Evolutionary conservation across 2,329 filamentous ascomycete genomes (phyloP).

Genomic region (Alternaria alternata): DNA sequence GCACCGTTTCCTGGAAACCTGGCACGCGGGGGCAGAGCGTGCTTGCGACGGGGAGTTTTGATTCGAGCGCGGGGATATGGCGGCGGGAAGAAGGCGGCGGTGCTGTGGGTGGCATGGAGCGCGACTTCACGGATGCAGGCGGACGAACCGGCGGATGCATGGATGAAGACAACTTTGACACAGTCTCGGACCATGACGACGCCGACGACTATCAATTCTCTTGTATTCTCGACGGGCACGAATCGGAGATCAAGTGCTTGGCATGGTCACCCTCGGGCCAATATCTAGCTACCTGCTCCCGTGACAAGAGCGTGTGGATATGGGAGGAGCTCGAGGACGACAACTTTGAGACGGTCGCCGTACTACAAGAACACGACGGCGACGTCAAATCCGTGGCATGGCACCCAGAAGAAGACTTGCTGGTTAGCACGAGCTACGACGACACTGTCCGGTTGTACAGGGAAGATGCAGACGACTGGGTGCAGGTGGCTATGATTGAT

Average conservation of each 20-base stretch:
- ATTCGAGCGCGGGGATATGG: conserved; percentile 81
- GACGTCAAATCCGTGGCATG: conserved; percentile 95
- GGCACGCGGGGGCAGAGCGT: conserved; percentile 68
- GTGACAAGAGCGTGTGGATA: conserved; percentile 97
- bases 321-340: conserved; percentile 97
- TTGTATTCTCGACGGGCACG: conserved; percentile 91
- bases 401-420: conserved; percentile 80
- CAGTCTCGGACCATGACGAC: conserved; percentile 58
- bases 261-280: conserved; percentile 77
- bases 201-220: conserved; percentile 92
- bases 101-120: conserved; percentile 49
- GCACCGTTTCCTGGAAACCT: conserved; percentile 88
- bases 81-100: conserved; percentile 74
- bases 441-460: conserved; percentile 88
- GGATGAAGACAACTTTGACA: too few species aligned
- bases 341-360: conserved; percentile 96
- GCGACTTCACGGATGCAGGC: conserved; percentile 31
- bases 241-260: conserved; percentile 88
- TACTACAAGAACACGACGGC: conserved; percentile 91
- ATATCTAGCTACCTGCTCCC: conserved; percentile 85
- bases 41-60: conserved; percentile 91
- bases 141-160: background rate
- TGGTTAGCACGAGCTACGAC: conserved; percentile 94
- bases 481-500: conserved; percentile 80
- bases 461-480: conserved; percentile 94